A percentile compares a stretch with the other conserved stretches of the same genome.
Evolutionary conservation across 1,284 basidiomycete genomes (phyloP).

Genomic region (Boletus semigastroideus): DNA sequence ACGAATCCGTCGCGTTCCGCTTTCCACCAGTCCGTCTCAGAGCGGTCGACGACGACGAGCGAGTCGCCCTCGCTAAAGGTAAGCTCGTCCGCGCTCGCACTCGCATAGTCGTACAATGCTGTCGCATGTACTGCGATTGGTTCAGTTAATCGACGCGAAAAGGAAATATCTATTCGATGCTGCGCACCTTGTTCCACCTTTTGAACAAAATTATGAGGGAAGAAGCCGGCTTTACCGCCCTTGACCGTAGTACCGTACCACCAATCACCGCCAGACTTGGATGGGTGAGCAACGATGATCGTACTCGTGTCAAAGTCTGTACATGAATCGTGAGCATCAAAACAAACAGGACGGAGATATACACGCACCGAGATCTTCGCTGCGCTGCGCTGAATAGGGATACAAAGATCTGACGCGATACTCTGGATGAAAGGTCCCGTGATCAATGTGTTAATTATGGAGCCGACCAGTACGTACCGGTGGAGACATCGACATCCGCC

Average conservation of each 20-base stretch:
- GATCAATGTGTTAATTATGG: not conserved
- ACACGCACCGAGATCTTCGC: slow-evolving; percentile 79
- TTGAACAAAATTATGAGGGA: slow-evolving; percentile 90
- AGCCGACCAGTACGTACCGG: slow-evolving; percentile 39
- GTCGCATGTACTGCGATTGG: slow-evolving; percentile 66
- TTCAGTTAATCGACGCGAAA: not conserved
- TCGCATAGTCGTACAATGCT: slow-evolving; percentile 79
- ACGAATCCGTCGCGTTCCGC: slow-evolving; percentile 80
- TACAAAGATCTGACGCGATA: slow-evolving; percentile 79
- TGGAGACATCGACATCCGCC: slow-evolving; percentile 77
- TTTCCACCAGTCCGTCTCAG: slow-evolving; percentile 92
- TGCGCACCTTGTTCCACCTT: slow-evolving; percentile 64
- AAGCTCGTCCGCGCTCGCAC: slow-evolving; percentile 73
- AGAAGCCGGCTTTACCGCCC: slow-evolving; percentile 77
- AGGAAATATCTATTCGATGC: slow-evolving; percentile 3
- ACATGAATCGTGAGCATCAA: slow-evolving; percentile 9
- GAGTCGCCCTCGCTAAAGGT: slow-evolving; percentile 78
- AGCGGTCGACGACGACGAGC: slow-evolving; percentile 75
- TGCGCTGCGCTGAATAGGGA: slow-evolving; percentile 80
- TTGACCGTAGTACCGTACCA: slow-evolving; percentile 84
- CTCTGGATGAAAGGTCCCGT: slow-evolving; percentile 39
- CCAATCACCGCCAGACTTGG: slow-evolving; percentile 87
- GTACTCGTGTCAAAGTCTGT: slow-evolving; percentile 85
- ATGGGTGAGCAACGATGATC: slow-evolving; percentile 79
- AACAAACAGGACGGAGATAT: not conserved